Base-by-base conservation (phyloP, 331 rosid species). In the Malus hybrid region DNA sequence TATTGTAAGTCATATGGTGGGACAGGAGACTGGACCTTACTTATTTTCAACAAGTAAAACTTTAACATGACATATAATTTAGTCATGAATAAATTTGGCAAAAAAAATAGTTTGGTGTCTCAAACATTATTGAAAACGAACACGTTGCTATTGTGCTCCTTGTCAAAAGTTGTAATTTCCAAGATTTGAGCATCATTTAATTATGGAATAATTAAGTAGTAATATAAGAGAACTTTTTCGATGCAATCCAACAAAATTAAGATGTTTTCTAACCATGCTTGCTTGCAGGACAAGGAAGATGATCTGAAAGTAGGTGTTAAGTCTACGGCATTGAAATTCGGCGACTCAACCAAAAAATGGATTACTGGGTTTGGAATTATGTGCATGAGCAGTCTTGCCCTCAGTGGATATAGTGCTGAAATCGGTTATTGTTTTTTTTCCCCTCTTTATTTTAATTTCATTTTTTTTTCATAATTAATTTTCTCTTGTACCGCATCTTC, bases 261-360 rank as follows among this genome's bases (percentile, higher is more conserved):
- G 32, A 32, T 55, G 74, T 24, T 52, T 11, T 61, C 48, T 57
- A 64, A 76, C 36, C 18, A 50, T 65, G 77, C 73, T 75, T 83
- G 70, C 85, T 42, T 42, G 56, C 7, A 91, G 98, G 98, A 93
- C 71, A 93, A 93, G 84, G 93, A 86, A 69, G 98, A 94, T 42
- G 99, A 91, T 77, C 71, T 88, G 82, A 94, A 87, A 84, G 96
- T 94, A 65, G 99, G 97, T 80, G 92, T 91, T 80, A 91, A 90
- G 82, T 94, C 97, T 77, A 94, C 96, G 31, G 99, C 99, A 81
- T 83, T 94, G 83, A 90, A 84, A 80, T 92, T 94, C 76, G 97
- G 96, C 67, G 96, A 87, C 83, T 90, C 80, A 7, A 90, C 96
- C 0, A 90, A 92, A 82, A 77, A 83, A 79, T 92, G 99, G 97